A percentile compares a stretch with the other conserved stretches of the same genome.
Evolutionary conservation across 257 asterid genomes (phyloP).

Genomic region (Fraxinus pennsylvanica): DNA sequence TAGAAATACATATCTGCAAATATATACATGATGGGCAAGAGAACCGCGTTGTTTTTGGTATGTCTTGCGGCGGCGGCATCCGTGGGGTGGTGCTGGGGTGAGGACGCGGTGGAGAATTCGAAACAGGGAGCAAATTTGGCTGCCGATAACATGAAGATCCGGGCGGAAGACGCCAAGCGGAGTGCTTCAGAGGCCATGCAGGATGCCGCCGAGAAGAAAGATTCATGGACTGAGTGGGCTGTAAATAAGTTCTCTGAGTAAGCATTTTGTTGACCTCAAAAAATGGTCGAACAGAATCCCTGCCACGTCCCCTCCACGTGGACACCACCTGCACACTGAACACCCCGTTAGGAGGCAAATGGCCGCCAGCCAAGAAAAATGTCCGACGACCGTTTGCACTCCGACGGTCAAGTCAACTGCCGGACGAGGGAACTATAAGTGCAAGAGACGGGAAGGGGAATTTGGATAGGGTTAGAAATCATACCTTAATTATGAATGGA

Average conservation of each 20-base stretch:
- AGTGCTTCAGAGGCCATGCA: constrained; percentile 14
- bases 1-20: background rate
- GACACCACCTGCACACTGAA: too few relatives aligned
- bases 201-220: constrained; percentile 31
- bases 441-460: too few relatives aligned
- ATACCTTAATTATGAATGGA: too few relatives aligned
- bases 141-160: background rate
- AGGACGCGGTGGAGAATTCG: constrained; percentile 14
- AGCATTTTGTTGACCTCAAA: too few relatives aligned
- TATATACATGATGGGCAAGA: constrained; percentile 7
- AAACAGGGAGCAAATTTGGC: background rate
- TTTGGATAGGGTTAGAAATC: too few relatives aligned
- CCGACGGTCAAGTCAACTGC: too few relatives aligned
- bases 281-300: too few relatives aligned
- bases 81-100: constrained; percentile 30
- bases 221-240: constrained; percentile 55
- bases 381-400: too few relatives aligned
- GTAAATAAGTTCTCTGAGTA: constrained; percentile 47
- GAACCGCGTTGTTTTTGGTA: constrained; percentile 21
- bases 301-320: too few relatives aligned
- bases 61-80: constrained; percentile 24
- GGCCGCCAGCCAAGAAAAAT: too few relatives aligned
- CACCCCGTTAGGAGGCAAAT: too few relatives aligned
- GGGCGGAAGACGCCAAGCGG: background rate
- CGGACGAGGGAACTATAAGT: too few relatives aligned